These are phyloP conservation scores for Cercospora sesami DNA, from an alignment of 2,329 filamentous ascomycete species.

Conservation along the genomic window DNA sequence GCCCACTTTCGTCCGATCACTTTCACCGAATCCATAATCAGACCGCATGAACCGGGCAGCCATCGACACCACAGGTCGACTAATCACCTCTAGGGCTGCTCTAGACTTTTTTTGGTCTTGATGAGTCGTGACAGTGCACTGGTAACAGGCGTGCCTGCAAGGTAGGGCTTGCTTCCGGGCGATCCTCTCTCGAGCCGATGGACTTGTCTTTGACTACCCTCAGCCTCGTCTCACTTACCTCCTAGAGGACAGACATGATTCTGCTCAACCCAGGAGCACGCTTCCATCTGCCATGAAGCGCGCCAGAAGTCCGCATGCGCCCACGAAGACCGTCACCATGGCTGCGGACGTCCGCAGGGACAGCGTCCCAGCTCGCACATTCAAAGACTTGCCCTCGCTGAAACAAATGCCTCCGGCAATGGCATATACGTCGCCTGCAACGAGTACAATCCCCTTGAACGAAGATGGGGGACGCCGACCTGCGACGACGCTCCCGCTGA, in stretches of 20 bases:
- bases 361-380: background rate
- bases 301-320: slow-evolving; percentile 3
- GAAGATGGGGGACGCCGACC: slow-evolving; percentile 16
- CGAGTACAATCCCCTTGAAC: slow-evolving; percentile 6
- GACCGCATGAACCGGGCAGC: background rate
- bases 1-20: background rate
- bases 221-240: background rate
- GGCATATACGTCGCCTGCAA: slow-evolving; percentile 33
- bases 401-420: slow-evolving; percentile 31
- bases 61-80: background rate
- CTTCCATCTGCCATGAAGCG: slow-evolving; percentile 9
- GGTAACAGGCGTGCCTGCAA: background rate
- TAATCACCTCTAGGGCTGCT: background rate
- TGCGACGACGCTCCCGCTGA: slow-evolving; percentile 52
- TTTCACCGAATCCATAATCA: background rate
- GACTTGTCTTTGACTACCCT: background rate
- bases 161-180: background rate
- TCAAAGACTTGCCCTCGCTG: slow-evolving; percentile 8
- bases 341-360: background rate
- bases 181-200: background rate
- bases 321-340: slow-evolving; percentile 6
- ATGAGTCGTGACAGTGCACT: background rate
- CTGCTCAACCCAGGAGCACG: background rate
- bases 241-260: background rate
- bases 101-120: background rate